Conservation (phyloP, 176 grass and related monocot species). For the Paspalum vaginatum region DNA sequence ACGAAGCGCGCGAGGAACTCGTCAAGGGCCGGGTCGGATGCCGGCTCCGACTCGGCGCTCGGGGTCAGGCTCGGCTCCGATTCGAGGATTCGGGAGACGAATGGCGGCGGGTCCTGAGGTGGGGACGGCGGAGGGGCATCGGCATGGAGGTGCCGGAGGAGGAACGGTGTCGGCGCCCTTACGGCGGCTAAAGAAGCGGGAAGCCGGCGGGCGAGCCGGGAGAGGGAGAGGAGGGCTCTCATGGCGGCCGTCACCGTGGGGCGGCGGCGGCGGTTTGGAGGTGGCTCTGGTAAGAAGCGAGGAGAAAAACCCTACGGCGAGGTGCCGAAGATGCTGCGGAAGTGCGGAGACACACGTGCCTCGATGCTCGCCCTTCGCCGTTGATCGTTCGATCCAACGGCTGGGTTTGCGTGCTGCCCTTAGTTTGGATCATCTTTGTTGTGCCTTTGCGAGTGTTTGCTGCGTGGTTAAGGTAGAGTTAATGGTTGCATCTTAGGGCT, state of each 20-base stretch:
- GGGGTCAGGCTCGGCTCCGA: slow-evolving; percentile 35
- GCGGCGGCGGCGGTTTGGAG: slow-evolving; percentile 1
- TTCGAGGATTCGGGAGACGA: slow-evolving; percentile 64
- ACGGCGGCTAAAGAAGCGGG: slow-evolving; percentile 35
- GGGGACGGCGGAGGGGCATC: slow-evolving; percentile 32
- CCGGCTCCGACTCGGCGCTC: slow-evolving; percentile 9
- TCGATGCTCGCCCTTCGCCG: background rate
- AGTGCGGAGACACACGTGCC: background rate
- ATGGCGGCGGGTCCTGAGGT: slow-evolving; percentile 31
- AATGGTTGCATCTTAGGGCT: too few species aligned
- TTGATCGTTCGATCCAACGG: slow-evolving; percentile 26
- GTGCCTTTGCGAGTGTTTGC: too few species aligned
- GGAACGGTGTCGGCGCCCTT: background rate
- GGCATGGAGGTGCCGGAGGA: slow-evolving; percentile 40
- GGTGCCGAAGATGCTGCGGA: slow-evolving; percentile 15
- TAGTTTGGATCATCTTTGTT: too few species aligned
- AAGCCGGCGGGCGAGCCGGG: slow-evolving; percentile 52
- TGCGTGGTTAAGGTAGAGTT: too few species aligned
- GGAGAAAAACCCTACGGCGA: slow-evolving; percentile 45
- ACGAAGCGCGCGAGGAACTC: slow-evolving; percentile 68
- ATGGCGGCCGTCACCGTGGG: slow-evolving; percentile 44
- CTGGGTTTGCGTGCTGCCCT: background rate
- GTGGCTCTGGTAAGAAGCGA: background rate
- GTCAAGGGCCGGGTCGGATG: slow-evolving; percentile 41
- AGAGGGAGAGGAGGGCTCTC: slow-evolving; percentile 73